Conservation (phyloP, 108 stramenopile species). For the Fragilariopsis cylindrus region DNA sequence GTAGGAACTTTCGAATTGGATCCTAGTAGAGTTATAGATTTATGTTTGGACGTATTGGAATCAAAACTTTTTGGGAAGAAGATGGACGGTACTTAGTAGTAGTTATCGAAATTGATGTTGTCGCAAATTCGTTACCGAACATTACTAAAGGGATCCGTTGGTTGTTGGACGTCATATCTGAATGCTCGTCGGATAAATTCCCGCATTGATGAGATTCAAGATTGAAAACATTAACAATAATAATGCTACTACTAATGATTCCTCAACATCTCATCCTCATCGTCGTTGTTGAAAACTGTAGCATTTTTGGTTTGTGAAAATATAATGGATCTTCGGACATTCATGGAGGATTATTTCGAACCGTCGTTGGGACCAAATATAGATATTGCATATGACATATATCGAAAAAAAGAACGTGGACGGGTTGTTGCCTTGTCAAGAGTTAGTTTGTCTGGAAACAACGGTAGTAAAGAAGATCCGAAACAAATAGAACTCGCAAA, state of each 20-base stretch:
- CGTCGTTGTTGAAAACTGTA: constrained; percentile 23
- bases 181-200: constrained; percentile 56
- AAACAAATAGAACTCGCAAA: constrained; percentile 19
- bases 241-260: constrained; percentile 26
- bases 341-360: constrained; percentile 16
- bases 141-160: constrained; percentile 17
- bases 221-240: constrained; percentile 31
- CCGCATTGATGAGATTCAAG: constrained; percentile 89
- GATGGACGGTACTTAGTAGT: too few relatives aligned
- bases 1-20: constrained; percentile 95
- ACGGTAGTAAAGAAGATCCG: constrained; percentile 21
- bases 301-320: constrained; percentile 49
- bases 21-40: constrained; percentile 92
- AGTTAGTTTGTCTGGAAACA: constrained; percentile 36
- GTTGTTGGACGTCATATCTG: constrained; percentile 48
- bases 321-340: constrained; percentile 41
- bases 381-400: constrained; percentile 32
- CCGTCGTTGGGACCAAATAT: constrained; percentile 30
- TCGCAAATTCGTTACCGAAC: not conserved
- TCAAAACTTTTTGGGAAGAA: constrained; percentile 27
- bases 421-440: constrained; percentile 25
- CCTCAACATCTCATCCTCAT: not conserved
- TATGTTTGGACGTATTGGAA: constrained; percentile 85
- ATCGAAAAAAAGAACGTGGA: constrained; percentile 27
- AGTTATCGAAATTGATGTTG: too few relatives aligned